These are phyloP conservation scores for Fusarium piperis DNA, from an alignment of 2,329 filamentous ascomycete species.

Conservation along the genomic window DNA sequence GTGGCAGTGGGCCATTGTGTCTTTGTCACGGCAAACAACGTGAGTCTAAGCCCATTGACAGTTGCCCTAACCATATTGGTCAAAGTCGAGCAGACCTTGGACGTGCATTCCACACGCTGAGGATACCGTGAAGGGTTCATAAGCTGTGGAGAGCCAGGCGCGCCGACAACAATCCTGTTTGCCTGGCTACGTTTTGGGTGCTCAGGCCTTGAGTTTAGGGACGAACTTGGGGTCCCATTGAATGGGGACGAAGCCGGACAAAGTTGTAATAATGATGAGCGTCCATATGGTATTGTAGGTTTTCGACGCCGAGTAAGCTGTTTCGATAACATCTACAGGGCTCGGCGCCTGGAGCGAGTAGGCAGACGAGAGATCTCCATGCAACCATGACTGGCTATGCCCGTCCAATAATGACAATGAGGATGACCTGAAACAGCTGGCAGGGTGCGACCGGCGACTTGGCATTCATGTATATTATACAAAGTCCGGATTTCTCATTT, in stretches of 20 bases:
- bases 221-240: not conserved
- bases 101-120: constrained; percentile 1
- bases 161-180: not conserved
- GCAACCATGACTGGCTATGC: not conserved
- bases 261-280: not conserved
- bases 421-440: not conserved
- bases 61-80: not conserved
- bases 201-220: not conserved
- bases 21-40: not conserved
- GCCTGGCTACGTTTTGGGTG: not conserved
- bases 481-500: not conserved
- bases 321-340: not conserved
- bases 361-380: not conserved
- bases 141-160: not conserved
- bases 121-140: not conserved
- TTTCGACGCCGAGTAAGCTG: not conserved
- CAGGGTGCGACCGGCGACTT: not conserved
- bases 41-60: not conserved
- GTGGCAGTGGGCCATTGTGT: not conserved
- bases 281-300: not conserved
- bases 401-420: not conserved
- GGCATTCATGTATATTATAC: not conserved
- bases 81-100: not conserved
- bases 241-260: not conserved
- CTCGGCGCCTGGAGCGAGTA: not conserved